These are phyloP conservation scores for Albophoma yamanashiensis DNA, from an alignment of 2,329 filamentous ascomycete species.

Conservation along the genomic window DNA sequence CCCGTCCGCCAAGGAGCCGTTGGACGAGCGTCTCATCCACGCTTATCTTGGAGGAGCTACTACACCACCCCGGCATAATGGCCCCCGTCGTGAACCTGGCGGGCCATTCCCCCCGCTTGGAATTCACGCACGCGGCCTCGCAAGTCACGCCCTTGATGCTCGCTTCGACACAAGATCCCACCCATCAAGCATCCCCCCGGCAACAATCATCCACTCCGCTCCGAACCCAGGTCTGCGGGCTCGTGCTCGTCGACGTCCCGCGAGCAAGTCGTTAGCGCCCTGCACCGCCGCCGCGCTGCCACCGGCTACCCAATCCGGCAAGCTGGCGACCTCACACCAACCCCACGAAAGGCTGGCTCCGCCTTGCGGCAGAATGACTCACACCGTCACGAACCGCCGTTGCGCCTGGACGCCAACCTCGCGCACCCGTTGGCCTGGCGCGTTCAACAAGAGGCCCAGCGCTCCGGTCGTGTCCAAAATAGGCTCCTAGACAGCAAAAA, in stretches of 20 bases:
- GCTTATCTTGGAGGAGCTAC: background rate
- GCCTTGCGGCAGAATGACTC: constrained; percentile 13
- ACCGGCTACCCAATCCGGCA: constrained; percentile 12
- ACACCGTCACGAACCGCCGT: constrained; percentile 7
- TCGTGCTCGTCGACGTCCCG: background rate
- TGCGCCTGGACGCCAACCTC: background rate
- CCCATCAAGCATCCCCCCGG: background rate
- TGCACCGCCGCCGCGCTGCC: constrained; percentile 5
- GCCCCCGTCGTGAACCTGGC: background rate
- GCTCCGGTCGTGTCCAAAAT: background rate
- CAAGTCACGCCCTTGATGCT: background rate
- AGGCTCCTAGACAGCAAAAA: background rate
- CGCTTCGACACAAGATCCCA: background rate
- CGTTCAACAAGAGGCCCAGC: background rate
- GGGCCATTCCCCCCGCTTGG: background rate
- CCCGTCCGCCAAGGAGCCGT: background rate
- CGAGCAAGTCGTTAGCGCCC: background rate
- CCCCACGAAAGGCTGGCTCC: constrained; percentile 3
- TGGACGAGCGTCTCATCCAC: background rate
- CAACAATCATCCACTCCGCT: background rate
- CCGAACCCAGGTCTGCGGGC: background rate
- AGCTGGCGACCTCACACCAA: constrained; percentile 10
- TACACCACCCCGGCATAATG: background rate
- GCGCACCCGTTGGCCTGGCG: background rate
- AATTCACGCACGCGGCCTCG: background rate